Conservation (phyloP, 176 grass and related monocot species). For the Metroxylon sagu region DNA sequence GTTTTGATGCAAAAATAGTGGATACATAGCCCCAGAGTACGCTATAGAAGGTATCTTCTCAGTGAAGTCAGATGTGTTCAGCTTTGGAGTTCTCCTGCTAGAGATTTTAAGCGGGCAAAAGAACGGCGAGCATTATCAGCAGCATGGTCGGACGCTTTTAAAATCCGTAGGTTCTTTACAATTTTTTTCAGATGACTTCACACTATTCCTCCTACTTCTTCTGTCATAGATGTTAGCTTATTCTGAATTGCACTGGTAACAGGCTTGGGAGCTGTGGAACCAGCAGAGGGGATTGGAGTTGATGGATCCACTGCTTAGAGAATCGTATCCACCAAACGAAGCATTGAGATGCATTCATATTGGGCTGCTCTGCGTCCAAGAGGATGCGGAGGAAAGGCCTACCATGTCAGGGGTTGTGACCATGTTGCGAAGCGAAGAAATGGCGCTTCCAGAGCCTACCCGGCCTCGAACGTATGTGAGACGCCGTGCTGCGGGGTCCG, state of each 20-base stretch:
- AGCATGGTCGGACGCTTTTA: slow-evolving; percentile 51
- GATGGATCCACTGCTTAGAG: slow-evolving; percentile 47
- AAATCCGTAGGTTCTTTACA: slow-evolving; percentile 27
- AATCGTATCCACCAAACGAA: slow-evolving; percentile 28
- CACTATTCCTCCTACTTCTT: background rate
- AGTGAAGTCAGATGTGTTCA: slow-evolving; percentile 85
- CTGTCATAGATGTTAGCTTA: background rate
- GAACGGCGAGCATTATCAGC: slow-evolving; percentile 50
- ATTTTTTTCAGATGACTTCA: no score
- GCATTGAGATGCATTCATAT: slow-evolving; percentile 54
- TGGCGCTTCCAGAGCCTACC: slow-evolving; percentile 16
- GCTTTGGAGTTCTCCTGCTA: slow-evolving; percentile 75
- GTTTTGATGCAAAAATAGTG: slow-evolving; percentile 24
- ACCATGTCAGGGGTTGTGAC: slow-evolving; percentile 64
- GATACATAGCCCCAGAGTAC: slow-evolving; percentile 89
- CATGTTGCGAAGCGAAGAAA: slow-evolving; percentile 63
- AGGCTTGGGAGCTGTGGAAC: slow-evolving; percentile 80
- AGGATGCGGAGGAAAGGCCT: slow-evolving; percentile 54
- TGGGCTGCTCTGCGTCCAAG: slow-evolving; percentile 78
- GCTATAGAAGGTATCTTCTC: slow-evolving; percentile 71
- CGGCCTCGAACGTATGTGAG: slow-evolving; percentile 24
- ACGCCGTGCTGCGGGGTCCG: slow-evolving; percentile 28
- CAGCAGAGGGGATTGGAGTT: slow-evolving; percentile 45
- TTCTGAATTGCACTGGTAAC: no score
- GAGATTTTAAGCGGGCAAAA: slow-evolving; percentile 84